These are phyloP conservation scores for Pythium sukuiense DNA, from an alignment of 352 stramenopile species.

Conservation along the genomic window DNA sequence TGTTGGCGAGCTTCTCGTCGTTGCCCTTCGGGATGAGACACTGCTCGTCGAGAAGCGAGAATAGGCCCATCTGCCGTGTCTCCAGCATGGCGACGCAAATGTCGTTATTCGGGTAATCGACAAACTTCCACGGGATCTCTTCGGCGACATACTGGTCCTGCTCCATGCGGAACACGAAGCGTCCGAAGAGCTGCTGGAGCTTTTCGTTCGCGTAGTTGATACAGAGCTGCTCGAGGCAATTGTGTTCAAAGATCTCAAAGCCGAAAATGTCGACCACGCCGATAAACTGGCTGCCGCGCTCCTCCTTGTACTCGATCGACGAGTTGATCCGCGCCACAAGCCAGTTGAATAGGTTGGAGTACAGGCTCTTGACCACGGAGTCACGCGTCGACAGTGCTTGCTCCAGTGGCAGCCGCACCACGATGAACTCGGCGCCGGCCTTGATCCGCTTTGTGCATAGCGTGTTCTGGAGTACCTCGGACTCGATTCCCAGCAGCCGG, in stretches of 20 bases:
- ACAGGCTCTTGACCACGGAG: slow-evolving; percentile 86
- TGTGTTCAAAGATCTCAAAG: slow-evolving; percentile 90
- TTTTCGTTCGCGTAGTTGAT: slow-evolving; percentile 91
- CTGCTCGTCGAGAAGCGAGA: slow-evolving; percentile 84
- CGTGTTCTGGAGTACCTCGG: slow-evolving; percentile 55
- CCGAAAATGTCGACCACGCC: slow-evolving; percentile 91
- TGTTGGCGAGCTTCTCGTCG: slow-evolving; percentile 82
- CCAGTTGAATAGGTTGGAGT: slow-evolving; percentile 92
- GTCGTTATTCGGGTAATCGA: slow-evolving; percentile 88
- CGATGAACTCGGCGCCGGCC: slow-evolving; percentile 76
- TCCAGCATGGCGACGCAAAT: slow-evolving; percentile 77
- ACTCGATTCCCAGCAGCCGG: slow-evolving; percentile 63
- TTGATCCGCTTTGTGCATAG: slow-evolving; percentile 82
- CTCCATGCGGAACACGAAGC: slow-evolving; percentile 86
- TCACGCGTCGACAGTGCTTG: slow-evolving; percentile 80
- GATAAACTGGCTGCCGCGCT: slow-evolving; percentile 76
- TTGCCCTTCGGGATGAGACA: slow-evolving; percentile 84
- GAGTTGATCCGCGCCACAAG: slow-evolving; percentile 93
- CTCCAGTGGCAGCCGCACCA: slow-evolving; percentile 55
- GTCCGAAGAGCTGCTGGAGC: slow-evolving; percentile 80
- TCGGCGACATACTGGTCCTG: slow-evolving; percentile 84
- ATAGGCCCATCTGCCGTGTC: slow-evolving; percentile 71
- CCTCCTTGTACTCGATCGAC: slow-evolving; percentile 85
- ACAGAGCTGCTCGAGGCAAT: slow-evolving; percentile 90
- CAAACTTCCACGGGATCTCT: slow-evolving; percentile 87